A percentile compares a stretch with the other conserved stretches of the same genome.
These are phyloP conservation scores for Coleophoma cylindrospora DNA, from an alignment of 2,329 filamentous ascomycete species.

Conservation along the genomic window DNA sequence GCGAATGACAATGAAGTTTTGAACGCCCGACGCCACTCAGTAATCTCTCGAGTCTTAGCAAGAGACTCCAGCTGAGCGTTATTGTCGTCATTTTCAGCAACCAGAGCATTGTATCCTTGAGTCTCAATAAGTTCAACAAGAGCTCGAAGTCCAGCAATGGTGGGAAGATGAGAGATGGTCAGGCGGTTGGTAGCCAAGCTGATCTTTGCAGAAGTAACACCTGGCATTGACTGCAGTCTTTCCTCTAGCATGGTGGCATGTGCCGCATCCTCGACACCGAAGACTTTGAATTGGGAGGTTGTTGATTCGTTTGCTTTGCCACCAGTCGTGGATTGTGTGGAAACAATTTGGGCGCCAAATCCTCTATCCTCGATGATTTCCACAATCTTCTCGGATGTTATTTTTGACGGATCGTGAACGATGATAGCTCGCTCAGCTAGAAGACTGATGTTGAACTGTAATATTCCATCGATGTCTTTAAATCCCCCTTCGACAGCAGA, in stretches of 20 bases:
- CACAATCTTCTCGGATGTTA: constrained; percentile 69
- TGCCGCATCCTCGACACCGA: constrained; percentile 67
- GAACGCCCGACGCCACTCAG: constrained; percentile 85
- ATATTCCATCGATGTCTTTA: constrained; percentile 66
- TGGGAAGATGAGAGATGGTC: constrained; percentile 67
- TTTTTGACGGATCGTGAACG: constrained; percentile 69
- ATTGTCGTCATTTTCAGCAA: constrained; percentile 90
- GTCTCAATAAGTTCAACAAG: constrained; percentile 79
- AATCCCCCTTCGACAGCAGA: constrained; percentile 86
- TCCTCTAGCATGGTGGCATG: constrained; percentile 70
- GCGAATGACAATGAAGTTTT: constrained; percentile 74
- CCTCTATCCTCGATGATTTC: constrained; percentile 86
- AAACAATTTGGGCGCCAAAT: constrained; percentile 80
- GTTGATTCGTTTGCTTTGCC: constrained; percentile 51
- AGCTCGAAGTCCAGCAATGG: constrained; percentile 69
- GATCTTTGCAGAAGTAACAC: constrained; percentile 69
- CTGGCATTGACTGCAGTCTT: constrained; percentile 57
- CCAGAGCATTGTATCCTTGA: constrained; percentile 81
- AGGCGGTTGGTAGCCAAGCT: constrained; percentile 71
- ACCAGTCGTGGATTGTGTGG: constrained; percentile 58
- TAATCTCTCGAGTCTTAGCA: constrained; percentile 93
- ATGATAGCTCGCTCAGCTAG: constrained; percentile 89
- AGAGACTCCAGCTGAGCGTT: constrained; percentile 94
- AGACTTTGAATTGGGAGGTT: constrained; percentile 76
- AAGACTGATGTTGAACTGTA: constrained; percentile 92